Base-by-base conservation (phyloP, 2,329 filamentous ascomycete genomes). In the Fusarium avenaceum region DNA sequence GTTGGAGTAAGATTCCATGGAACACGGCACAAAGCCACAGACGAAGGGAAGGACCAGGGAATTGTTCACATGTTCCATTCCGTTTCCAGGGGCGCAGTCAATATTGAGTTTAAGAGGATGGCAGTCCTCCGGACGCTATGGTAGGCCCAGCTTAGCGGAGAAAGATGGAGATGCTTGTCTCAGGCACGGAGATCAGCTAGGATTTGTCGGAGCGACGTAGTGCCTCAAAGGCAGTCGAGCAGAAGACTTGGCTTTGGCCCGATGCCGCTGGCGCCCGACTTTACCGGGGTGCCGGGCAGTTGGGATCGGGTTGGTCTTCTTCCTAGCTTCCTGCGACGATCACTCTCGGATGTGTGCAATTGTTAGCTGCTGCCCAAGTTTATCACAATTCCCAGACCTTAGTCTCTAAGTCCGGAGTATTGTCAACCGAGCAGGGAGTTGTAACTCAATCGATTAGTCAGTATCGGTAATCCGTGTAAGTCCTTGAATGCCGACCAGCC, bases 191-290 rank as follows among this genome's bases (percentile, higher is more conserved):
- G 65, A 69, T 69, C 65, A 57, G 51, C 57, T 38, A 43, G 50
- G 20, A 49, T 35, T 50, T 66, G 43, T 67, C 63, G 63, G 63
- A 33, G 63, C 63, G 49, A 61, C 35, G 47, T 13, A 43, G 35
- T 61, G 33, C 46, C 67, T 65, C 33, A 30, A 59, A 69, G 65
- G 65, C 43, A 61, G 65, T 57, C 30, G 56, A 69, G 38, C 65
- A 68, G 57, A 65, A 66, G 65, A 72, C 63, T 62, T 73, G 70
- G 70, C 70, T 69, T 70, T 71, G 62, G 57, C 55, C 68, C 65
- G 58, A 72, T 63, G 61, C 69, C 68, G 64, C 70, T 72, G 71
- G 68, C 70, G 70, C 66, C 66, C 65, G 46, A 67, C 66, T 59
- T 63, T 69, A 70, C 65, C 70, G 57, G 66, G 61, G 65, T 59